Conservation (phyloP, 768 basidiomycete species). For the Ramaria sp. region DNA sequence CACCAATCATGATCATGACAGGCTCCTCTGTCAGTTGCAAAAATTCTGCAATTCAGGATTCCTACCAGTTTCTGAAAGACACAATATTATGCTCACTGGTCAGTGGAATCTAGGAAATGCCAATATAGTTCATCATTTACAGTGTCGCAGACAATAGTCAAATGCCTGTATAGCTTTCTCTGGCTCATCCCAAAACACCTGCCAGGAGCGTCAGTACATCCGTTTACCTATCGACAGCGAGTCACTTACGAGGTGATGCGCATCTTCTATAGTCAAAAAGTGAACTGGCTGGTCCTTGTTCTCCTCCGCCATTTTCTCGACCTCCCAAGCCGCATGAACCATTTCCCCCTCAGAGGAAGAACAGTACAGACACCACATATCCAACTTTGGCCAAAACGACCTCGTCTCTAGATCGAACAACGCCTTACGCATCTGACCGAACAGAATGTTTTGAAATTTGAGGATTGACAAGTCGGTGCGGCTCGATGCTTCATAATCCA, state of each 20-base stretch:
- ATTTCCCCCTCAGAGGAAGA: neutral
- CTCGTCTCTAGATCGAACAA: neutral
- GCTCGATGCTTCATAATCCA: neutral
- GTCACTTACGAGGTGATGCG: neutral
- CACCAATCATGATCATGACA: no score
- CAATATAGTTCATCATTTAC: no score
- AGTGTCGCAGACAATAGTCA: neutral
- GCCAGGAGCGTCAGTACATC: neutral
- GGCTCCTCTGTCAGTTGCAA: no score
- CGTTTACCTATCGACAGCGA: neutral
- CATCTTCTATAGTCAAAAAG: neutral
- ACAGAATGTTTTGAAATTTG: neutral
- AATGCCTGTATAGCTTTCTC: neutral
- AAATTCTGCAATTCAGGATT: no score
- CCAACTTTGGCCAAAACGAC: neutral
- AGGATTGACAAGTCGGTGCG: neutral
- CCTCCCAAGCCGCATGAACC: neutral
- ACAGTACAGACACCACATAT: neutral
- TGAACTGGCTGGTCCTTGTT: neutral
- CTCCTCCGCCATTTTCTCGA: neutral
- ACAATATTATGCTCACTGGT: no score
- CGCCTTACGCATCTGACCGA: neutral
- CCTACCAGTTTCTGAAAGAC: no score
- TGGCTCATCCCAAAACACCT: conserved; percentile 5
- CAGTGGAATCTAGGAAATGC: no score